A percentile compares a stretch with the other conserved stretches of the same genome.
Conservation (phyloP, 768 basidiomycete species). For the Hirschioporus abietinus region DNA sequence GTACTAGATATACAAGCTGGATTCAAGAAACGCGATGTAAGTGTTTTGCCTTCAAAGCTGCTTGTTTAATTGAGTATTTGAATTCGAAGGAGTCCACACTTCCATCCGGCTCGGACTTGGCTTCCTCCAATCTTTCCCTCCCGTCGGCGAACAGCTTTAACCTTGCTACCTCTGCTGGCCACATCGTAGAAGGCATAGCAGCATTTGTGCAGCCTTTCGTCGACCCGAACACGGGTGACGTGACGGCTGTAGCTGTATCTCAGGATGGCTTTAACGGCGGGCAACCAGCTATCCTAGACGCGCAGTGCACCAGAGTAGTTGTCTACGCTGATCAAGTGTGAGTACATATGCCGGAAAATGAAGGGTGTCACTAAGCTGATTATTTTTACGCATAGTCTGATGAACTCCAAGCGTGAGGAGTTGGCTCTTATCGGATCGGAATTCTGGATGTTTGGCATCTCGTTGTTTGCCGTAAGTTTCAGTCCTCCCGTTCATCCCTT, state of each 20-base stretch:
- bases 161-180: background rate
- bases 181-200: background rate
- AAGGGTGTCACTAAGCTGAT: background rate
- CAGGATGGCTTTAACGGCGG: background rate
- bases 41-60: background rate
- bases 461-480: conserved; percentile 39
- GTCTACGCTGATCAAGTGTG: conserved; percentile 3
- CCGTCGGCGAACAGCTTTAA: background rate
- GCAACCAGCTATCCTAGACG: background rate
- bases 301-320: conserved; percentile 1
- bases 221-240: background rate
- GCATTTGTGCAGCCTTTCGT: background rate
- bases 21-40: background rate
- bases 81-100: background rate
- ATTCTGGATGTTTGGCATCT: conserved; percentile 42
- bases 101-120: too few relatives aligned
- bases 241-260: background rate
- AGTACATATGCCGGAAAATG: background rate
- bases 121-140: background rate
- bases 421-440: conserved; percentile 40
- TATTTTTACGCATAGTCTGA: conserved; percentile 27
- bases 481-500: background rate
- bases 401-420: conserved; percentile 43
- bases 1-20: background rate
- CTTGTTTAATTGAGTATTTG: background rate